Evolutionary conservation across 352 stramenopile genomes (phyloP).

Genomic region (Phytophthora palmivora): DNA sequence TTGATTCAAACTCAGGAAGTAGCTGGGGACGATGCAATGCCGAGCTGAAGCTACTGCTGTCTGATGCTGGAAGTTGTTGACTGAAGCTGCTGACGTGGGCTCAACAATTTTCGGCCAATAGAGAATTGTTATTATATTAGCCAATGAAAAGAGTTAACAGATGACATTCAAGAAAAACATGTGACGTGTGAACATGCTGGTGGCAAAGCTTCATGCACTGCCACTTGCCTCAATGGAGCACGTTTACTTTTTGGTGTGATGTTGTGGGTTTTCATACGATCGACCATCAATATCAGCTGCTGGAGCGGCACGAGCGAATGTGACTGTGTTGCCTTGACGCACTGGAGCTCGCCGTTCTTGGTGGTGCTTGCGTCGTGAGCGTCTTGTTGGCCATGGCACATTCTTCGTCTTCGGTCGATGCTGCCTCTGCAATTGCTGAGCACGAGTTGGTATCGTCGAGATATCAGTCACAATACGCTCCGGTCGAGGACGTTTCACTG

Average conservation of each 20-base stretch:
- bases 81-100: constrained; percentile 33
- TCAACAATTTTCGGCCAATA: constrained; percentile 20
- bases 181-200: constrained; percentile 11
- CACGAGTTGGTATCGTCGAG: not conserved
- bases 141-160: constrained; percentile 25
- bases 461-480: constrained; percentile 1
- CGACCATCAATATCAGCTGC: constrained; percentile 4
- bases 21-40: not conserved
- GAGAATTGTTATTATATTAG: constrained; percentile 1
- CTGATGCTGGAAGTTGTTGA: constrained; percentile 22
- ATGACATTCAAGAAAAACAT: constrained; percentile 31
- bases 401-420: not conserved
- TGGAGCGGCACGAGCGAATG: not conserved
- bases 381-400: not conserved
- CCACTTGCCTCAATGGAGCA: too few species aligned
- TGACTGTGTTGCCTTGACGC: constrained; percentile 12
- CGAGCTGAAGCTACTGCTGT: constrained; percentile 5
- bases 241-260: constrained; percentile 10
- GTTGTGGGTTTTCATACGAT: constrained; percentile 13
- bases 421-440: not conserved
- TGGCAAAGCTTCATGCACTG: not conserved
- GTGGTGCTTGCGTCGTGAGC: constrained; percentile 2
- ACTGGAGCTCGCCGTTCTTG: constrained; percentile 5
- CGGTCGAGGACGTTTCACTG: not conserved
- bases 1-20: not conserved